Evolutionary conservation across 768 basidiomycete genomes (phyloP), one percentile per base, ranked within the genome.

Genomic region (Neoboletus brunneissimus): DNA sequence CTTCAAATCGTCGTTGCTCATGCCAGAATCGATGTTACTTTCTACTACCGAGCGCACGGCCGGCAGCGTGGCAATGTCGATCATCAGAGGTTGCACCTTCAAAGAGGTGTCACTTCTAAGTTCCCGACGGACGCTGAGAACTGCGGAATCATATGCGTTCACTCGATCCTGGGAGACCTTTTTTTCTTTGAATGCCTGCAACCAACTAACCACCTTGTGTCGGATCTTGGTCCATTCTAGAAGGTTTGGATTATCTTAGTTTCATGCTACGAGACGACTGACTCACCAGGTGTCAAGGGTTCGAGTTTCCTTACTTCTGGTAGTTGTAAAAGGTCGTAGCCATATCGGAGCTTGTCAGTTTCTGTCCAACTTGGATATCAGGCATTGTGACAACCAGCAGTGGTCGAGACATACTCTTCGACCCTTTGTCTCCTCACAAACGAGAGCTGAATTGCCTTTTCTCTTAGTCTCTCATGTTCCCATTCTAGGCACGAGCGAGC

Each of bases 211-310:
- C 13, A 60, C 31, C 11, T 31, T 5, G 7, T 58, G 58, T 2
- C 15, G 20, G 5, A 64, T 60, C 41, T 42, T 4, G n/a, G 23
- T 20, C 62, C 58, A 63, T 43, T 60, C 62, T 63, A 25, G 15
- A 37, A 25, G 10, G 3, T 3, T 31, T 43, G 45, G 4, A 35
- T 53, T 16, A 38, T 15, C 25, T 31, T n/a, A 20, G 20, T 32
- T n/a, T 13, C 27, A 12, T 16, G 3, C 22, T 15, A 7, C 5
- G 1, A 22, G 18, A 23, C 9, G 35, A 40, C 7, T 15, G 10
- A 41, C 57, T 63, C n/a, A 63, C 61, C 62, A 3, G 54, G 38
- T 7, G 63, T 57, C 32, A 54, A 27, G 9, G 49, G 47, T 23
- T 54, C 52, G 0, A 35, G 25, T 23, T 43, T 64, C 1, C 20